Evolutionary conservation across 129 eudicot species (phyloP).

Genomic region (Pulicaria dysenterica): DNA sequence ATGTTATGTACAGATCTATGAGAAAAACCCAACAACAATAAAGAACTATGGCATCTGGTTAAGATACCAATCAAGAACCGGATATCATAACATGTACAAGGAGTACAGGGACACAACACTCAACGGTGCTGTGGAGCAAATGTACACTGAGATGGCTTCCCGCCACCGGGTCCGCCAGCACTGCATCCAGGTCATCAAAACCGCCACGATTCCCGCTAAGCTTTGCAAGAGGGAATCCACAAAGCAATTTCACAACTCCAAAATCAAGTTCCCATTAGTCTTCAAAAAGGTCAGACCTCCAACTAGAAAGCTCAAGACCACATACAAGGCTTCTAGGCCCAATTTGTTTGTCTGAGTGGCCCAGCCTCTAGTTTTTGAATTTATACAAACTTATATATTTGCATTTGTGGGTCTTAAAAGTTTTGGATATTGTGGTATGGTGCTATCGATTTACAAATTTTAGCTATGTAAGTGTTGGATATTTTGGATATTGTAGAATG

Average conservation of each 20-base stretch:
- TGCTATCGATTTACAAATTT: no score
- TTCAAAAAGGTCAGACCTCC: conserved; percentile 62
- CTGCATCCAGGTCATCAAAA: conserved; percentile 63
- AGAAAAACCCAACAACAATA: conserved; percentile 58
- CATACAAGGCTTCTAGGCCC: conserved; percentile 63
- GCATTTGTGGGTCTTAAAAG: conserved; percentile 17
- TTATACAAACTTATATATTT: no score
- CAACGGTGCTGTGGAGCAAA: conserved; percentile 54
- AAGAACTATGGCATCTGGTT: conserved; percentile 57
- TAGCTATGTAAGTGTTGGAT: no score
- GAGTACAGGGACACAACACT: conserved; percentile 51
- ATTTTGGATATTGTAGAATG: conserved; percentile 30
- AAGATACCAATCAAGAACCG: conserved; percentile 45
- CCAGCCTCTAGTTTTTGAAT: not conserved
- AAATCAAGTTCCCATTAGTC: conserved; percentile 61
- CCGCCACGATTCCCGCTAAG: conserved; percentile 58
- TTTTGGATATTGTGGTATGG: no score
- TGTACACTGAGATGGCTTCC: conserved; percentile 70
- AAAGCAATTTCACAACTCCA: conserved; percentile 53
- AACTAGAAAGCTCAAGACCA: conserved; percentile 59
- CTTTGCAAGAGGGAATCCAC: conserved; percentile 66
- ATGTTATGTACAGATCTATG: conserved; percentile 39
- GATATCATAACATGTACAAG: conserved; percentile 51
- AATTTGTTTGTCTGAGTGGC: conserved; percentile 50
- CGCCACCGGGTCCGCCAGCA: conserved; percentile 60